These are phyloP conservation scores for Podospora tetraspora DNA, from an alignment of 495 filamentous ascomycete genomes.

Conservation along the genomic window DNA sequence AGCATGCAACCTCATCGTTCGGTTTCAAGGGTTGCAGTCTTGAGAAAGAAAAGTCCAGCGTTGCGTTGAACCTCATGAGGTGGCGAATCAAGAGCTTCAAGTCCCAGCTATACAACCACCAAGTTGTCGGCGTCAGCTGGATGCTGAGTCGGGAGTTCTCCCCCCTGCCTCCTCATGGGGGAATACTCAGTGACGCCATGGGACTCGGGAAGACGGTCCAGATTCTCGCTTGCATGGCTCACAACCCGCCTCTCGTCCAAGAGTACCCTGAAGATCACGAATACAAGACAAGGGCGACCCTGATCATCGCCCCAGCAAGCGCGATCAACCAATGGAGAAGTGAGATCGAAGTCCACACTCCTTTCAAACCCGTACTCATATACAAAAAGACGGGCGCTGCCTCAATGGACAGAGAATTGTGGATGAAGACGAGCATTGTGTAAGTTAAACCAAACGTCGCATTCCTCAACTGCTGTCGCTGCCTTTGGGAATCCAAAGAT, in stretches of 20 bases:
- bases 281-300: constrained; percentile 25
- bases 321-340: constrained; percentile 53
- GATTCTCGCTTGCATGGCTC: constrained; percentile 48
- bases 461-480: not conserved
- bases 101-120: constrained; percentile 45
- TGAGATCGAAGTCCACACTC: constrained; percentile 39
- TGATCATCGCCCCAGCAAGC: constrained; percentile 51
- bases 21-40: too few relatives aligned
- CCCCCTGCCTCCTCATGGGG: constrained; percentile 39
- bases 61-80: not conserved
- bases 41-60: too few relatives aligned
- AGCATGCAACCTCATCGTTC: too few relatives aligned
- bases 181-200: constrained; percentile 57
- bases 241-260: constrained; percentile 20
- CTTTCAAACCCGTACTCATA: constrained; percentile 15
- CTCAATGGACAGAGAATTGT: constrained; percentile 3
- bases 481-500: too few relatives aligned
- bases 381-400: not conserved
- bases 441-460: constrained; percentile 7
- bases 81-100: constrained; percentile 29
- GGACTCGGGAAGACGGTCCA: constrained; percentile 59
- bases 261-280: not conserved
- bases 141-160: constrained; percentile 54
- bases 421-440: constrained; percentile 20
- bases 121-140: constrained; percentile 51